These are phyloP conservation scores for Beauveria medogensis DNA, from an alignment of 2,329 filamentous ascomycete species.

Conservation along the genomic window DNA sequence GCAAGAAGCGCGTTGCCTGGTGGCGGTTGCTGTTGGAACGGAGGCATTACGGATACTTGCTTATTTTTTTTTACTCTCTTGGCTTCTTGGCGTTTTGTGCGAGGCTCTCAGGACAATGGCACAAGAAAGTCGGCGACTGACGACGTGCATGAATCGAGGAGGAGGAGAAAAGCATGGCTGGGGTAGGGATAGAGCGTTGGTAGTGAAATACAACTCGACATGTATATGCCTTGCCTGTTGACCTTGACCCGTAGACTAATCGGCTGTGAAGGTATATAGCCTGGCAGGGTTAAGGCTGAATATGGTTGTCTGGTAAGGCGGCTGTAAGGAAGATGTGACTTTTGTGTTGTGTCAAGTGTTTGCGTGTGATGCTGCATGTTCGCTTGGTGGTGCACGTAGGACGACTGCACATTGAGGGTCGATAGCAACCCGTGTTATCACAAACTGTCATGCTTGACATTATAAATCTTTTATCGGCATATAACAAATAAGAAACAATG, in stretches of 20 bases:
- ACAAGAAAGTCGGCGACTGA: neutral
- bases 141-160: neutral
- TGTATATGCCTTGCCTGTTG: neutral
- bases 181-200: conserved; percentile 4
- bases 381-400: too few species aligned
- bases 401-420: too few species aligned
- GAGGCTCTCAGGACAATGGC: neutral
- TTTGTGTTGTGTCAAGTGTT: too few species aligned
- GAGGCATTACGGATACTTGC: neutral
- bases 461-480: too few species aligned
- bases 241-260: neutral
- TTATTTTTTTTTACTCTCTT: neutral
- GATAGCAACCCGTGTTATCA: too few species aligned
- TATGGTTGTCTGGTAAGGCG: too few species aligned
- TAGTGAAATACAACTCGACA: neutral
- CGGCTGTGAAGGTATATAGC: too few species aligned
- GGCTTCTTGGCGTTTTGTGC: conserved; percentile 2
- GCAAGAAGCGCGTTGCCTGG: neutral
- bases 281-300: too few species aligned
- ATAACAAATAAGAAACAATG: too few species aligned
- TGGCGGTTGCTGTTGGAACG: neutral
- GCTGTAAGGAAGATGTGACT: too few species aligned
- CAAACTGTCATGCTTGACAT: too few species aligned
- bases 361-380: too few species aligned
- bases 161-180: conserved; percentile 7